Evolutionary conservation across 106 monocot species (phyloP).

Genomic region (Dendrobium officinale): DNA sequence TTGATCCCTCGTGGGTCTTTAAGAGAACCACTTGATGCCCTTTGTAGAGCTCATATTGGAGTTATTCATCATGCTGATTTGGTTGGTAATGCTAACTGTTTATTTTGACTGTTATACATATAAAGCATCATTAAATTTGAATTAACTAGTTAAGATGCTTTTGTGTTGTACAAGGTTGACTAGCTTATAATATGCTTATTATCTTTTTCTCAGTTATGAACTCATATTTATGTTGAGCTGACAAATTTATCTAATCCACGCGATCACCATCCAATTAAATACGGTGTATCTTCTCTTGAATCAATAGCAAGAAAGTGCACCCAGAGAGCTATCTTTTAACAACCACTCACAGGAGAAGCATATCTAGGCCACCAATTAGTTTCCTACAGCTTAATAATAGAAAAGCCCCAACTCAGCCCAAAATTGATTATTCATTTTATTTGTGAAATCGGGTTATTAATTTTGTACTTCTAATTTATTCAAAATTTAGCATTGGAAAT

Average conservation of each 20-base stretch:
- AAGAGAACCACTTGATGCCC: constrained; percentile 66
- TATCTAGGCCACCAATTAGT: too few relatives aligned
- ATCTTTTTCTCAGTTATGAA: neutral
- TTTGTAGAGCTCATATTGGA: constrained; percentile 58
- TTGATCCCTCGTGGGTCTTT: constrained; percentile 78
- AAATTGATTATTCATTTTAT: too few relatives aligned
- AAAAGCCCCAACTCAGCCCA: too few relatives aligned
- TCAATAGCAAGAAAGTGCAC: neutral
- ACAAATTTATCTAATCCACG: neutral
- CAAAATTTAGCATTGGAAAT: too few relatives aligned
- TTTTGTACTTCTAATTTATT: too few relatives aligned
- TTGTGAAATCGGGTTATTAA: too few relatives aligned
- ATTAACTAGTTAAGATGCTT: neutral
- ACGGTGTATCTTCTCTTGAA: neutral
- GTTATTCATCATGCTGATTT: constrained; percentile 77
- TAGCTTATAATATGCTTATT: neutral
- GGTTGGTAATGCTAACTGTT: constrained; percentile 28
- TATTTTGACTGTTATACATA: neutral
- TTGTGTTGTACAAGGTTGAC: neutral
- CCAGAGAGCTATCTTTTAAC: neutral
- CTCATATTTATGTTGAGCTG: neutral
- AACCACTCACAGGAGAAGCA: neutral
- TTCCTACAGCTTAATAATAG: too few relatives aligned
- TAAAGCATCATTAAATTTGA: neutral
- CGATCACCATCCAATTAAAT: neutral